phyloP scores from a whole-genome alignment of 768 basidiomycete species.

The Steccherinum ochraceum region DNA sequence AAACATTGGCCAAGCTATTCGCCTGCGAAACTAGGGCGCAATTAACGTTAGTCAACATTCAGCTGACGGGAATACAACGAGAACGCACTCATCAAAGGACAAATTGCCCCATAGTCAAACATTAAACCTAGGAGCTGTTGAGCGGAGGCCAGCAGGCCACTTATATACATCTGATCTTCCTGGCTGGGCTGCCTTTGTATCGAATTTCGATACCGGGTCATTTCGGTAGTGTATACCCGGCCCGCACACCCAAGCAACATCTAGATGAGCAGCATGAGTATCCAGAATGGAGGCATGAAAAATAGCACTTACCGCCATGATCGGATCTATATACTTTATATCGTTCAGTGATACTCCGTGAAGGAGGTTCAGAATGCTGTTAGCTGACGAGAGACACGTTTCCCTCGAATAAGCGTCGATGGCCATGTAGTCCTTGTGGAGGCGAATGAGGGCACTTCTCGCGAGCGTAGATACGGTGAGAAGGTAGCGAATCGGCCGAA shows the following conservation, averaged over 20 bases:
- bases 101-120: constrained; percentile 10
- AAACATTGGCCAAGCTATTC: no score
- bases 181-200: background rate
- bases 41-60: no score
- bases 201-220: constrained; percentile 2
- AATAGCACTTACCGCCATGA: constrained; percentile 21
- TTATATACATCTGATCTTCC: constrained; percentile 6
- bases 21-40: no score
- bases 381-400: constrained; percentile 16
- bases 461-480: constrained; percentile 8
- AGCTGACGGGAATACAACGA: no score
- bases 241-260: no score
- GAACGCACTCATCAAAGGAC: constrained; percentile 24
- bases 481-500: background rate
- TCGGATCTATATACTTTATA: constrained; percentile 16
- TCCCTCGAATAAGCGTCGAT: constrained; percentile 12
- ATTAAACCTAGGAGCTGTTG: constrained; percentile 17
- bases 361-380: constrained; percentile 11
- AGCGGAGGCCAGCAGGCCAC: constrained; percentile 8
- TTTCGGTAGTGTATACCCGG: constrained; percentile 16
- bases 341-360: constrained; percentile 11
- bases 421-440: constrained; percentile 15
- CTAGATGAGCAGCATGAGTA: no score
- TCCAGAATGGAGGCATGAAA: no score
- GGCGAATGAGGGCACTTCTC: constrained; percentile 20